A percentile compares a stretch with the other conserved stretches of the same genome.
phyloP scores from a whole-genome alignment of 2,329 filamentous ascomycete species.

The Hypoxylon sp. region DNA sequence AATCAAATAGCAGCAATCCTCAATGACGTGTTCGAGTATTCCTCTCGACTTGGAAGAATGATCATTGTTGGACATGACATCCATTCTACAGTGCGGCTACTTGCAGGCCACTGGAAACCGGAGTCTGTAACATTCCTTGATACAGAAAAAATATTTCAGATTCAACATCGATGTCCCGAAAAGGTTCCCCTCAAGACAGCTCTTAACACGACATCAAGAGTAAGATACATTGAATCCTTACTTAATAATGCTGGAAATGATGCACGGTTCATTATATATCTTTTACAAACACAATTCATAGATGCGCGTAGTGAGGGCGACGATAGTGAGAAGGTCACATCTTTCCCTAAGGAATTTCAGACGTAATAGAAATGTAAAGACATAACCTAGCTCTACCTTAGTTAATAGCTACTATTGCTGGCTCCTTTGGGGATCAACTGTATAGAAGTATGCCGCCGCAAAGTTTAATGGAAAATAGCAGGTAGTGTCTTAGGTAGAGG shows the following conservation, averaged over 20 bases:
- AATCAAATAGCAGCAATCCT: neutral
- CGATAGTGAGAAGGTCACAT: too few relatives aligned
- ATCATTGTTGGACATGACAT: constrained; percentile 29
- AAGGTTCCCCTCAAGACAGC: constrained; percentile 13
- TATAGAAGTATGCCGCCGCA: too few relatives aligned
- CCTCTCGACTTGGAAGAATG: neutral
- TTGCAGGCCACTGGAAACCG: constrained; percentile 28
- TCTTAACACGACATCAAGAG: neutral
- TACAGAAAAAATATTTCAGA: constrained; percentile 40
- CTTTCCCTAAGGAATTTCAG: too few relatives aligned
- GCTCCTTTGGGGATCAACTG: too few relatives aligned
- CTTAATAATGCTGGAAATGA: constrained; percentile 39
- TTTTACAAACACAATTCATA: constrained; percentile 27
- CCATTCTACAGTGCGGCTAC: neutral
- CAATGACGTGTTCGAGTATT: neutral
- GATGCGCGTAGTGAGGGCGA: too few relatives aligned
- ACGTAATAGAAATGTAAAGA: too few relatives aligned
- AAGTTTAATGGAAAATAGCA: too few relatives aligned
- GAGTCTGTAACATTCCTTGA: constrained; percentile 9
- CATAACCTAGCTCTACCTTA: too few relatives aligned
- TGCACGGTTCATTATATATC: constrained; percentile 9
- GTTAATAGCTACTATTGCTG: too few relatives aligned
- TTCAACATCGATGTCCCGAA: neutral
- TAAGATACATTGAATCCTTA: neutral
- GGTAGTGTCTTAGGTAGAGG: too few relatives aligned